Percentiles rank a stretch among this genome's conserved stretches.
These are phyloP conservation scores for Aurantiochytrium sp. DNA, from an alignment of 108 stramenopile species.

Conservation along the genomic window DNA sequence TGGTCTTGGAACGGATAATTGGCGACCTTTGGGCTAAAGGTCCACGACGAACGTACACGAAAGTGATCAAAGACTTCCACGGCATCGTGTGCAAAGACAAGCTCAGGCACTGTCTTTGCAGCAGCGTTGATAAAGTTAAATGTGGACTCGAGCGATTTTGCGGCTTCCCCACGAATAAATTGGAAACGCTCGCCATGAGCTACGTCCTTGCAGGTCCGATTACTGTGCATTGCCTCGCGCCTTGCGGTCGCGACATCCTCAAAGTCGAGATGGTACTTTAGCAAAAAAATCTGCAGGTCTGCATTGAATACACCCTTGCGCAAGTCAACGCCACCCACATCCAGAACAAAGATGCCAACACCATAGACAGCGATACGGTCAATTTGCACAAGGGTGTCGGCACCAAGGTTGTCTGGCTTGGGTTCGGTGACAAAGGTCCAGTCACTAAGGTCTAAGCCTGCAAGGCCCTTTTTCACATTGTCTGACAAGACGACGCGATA, in stretches of 20 bases:
- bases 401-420: background rate
- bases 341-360: background rate
- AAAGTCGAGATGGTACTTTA: background rate
- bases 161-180: background rate
- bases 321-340: background rate
- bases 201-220: background rate
- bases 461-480: too few species aligned
- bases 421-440: background rate
- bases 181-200: background rate
- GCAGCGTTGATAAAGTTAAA: constrained; percentile 1
- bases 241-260: background rate
- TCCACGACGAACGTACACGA: background rate
- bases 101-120: background rate
- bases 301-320: constrained; percentile 6
- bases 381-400: background rate
- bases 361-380: background rate
- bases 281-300: background rate
- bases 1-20: background rate
- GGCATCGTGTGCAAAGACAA: background rate
- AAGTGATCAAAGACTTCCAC: background rate
- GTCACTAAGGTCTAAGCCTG: background rate
- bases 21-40: background rate
- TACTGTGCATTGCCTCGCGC: background rate
- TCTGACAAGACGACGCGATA: too few species aligned
- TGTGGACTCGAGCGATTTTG: background rate